These are phyloP conservation scores for Nigrospora oryzae DNA, from an alignment of 2,329 filamentous ascomycete species.

Conservation along the genomic window DNA sequence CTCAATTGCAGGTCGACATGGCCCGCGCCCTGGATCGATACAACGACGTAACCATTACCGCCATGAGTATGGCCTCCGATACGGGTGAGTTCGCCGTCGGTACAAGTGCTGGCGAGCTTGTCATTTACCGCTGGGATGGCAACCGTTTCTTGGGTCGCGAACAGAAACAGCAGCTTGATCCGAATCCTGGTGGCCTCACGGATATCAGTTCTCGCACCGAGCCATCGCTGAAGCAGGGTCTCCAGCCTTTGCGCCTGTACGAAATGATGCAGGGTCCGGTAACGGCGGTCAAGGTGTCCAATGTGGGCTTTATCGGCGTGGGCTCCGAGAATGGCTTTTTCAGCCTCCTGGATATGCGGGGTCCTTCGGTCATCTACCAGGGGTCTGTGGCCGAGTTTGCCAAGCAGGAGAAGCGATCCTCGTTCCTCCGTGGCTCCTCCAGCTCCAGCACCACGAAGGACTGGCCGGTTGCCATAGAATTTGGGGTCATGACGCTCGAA, in stretches of 20 bases:
- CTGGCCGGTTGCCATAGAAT: conserved; percentile 77
- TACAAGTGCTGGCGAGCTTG: conserved; percentile 72
- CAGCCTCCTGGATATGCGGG: conserved; percentile 78
- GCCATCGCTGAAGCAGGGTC: conserved; percentile 63
- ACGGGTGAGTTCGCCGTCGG: conserved; percentile 84
- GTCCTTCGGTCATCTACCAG: conserved; percentile 75
- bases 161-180: conserved; percentile 39
- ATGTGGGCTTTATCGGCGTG: conserved; percentile 83
- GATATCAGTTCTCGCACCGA: conserved; percentile 69
- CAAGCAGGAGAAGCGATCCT: conserved; percentile 68
- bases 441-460: conserved; percentile 46
- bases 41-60: conserved; percentile 66
- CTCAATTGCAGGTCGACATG: conserved; percentile 77
- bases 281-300: conserved; percentile 73
- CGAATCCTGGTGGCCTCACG: conserved; percentile 62
- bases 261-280: conserved; percentile 78
- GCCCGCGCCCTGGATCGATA: conserved; percentile 73
- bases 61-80: conserved; percentile 70
- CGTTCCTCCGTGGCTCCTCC: conserved; percentile 55
- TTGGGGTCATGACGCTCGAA: conserved; percentile 87
- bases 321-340: conserved; percentile 79
- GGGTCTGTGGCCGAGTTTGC: conserved; percentile 64
- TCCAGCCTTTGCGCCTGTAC: conserved; percentile 73
- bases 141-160: conserved; percentile 68
- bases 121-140: conserved; percentile 79